These are phyloP conservation scores for Cryptococcus hybrid DNA, from an alignment of 1,284 basidiomycete species.

Conservation along the genomic window DNA sequence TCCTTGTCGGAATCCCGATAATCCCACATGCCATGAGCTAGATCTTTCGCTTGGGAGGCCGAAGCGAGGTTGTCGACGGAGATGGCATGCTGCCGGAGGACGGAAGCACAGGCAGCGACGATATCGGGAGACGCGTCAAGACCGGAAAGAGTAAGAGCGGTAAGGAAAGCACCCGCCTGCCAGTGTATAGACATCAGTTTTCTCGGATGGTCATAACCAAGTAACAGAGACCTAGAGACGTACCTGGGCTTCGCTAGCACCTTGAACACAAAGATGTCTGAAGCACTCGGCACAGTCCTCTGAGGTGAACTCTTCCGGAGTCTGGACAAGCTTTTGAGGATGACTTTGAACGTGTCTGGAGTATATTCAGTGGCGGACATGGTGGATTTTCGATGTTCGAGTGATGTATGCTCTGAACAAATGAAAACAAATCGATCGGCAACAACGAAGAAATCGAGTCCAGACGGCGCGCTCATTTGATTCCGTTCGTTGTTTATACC, in stretches of 20 bases:
- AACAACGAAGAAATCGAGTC: too few species aligned
- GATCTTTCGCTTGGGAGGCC: slow-evolving; percentile 12
- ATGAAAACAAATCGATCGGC: too few species aligned
- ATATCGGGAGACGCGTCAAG: slow-evolving; percentile 71
- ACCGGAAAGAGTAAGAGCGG: slow-evolving; percentile 72
- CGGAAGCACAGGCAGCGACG: slow-evolving; percentile 70
- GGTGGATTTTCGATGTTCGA: too few species aligned
- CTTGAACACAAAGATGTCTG: slow-evolving; percentile 68
- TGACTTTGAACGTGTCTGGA: slow-evolving; percentile 67
- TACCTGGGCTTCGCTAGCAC: slow-evolving; percentile 56
- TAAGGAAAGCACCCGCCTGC: slow-evolving; percentile 76
- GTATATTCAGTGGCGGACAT: slow-evolving; percentile 27
- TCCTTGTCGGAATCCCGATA: slow-evolving; percentile 45
- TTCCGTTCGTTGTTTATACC: too few species aligned
- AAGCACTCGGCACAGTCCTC: slow-evolving; percentile 69
- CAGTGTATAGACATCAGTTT: neutral
- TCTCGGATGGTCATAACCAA: neutral
- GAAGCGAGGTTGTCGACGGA: slow-evolving; percentile 51
- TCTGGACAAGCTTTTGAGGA: slow-evolving; percentile 74
- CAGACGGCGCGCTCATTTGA: too few species aligned
- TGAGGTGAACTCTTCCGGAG: slow-evolving; percentile 69
- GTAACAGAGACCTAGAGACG: slow-evolving; percentile 1
- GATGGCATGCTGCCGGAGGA: slow-evolving; percentile 67
- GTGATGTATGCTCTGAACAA: too few species aligned
- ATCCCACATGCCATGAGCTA: slow-evolving; percentile 42